phyloP scores from a whole-genome alignment of 2,329 filamentous ascomycete species.

The Didymella exigua region DNA sequence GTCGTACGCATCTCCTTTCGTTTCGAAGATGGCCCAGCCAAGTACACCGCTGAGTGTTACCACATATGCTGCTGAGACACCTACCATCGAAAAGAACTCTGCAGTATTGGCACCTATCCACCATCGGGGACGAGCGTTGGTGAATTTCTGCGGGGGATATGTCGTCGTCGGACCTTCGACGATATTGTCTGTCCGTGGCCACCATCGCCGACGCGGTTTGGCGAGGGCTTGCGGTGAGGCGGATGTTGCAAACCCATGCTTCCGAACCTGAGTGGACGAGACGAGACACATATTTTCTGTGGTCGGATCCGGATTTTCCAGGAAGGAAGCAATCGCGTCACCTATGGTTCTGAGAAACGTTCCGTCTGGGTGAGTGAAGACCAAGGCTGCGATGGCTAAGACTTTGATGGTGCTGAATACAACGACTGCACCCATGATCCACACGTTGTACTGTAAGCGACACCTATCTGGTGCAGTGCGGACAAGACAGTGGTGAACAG shows the following conservation, averaged over 20 bases:
- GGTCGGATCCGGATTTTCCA: slow-evolving; percentile 25
- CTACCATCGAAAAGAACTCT: slow-evolving; percentile 20
- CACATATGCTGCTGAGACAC: slow-evolving; percentile 15
- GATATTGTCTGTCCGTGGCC: neutral
- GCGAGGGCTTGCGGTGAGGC: slow-evolving; percentile 1
- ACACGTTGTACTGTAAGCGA: slow-evolving; percentile 24
- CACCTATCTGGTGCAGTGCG: slow-evolving; percentile 19
- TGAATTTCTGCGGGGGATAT: slow-evolving; percentile 12
- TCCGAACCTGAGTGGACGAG: slow-evolving; percentile 17
- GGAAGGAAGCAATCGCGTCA: slow-evolving; percentile 37
- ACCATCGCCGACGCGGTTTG: slow-evolving; percentile 13
- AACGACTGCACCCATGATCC: slow-evolving; percentile 22
- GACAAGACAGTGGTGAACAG: slow-evolving; percentile 21
- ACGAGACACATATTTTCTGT: slow-evolving; percentile 29
- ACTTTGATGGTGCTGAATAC: slow-evolving; percentile 25
- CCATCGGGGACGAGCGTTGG: slow-evolving; percentile 17
- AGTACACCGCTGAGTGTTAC: slow-evolving; percentile 9
- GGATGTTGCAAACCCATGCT: slow-evolving; percentile 5
- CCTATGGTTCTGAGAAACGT: slow-evolving; percentile 27
- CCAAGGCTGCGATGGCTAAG: slow-evolving; percentile 16
- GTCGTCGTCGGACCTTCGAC: neutral
- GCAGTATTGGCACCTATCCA: slow-evolving; percentile 17
- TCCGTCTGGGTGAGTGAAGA: slow-evolving; percentile 14
- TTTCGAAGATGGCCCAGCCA: slow-evolving; percentile 11
- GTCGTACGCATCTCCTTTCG: slow-evolving; percentile 13